These are phyloP conservation scores for Populus alba DNA, from an alignment of 345 rosid species.

Conservation along the genomic window DNA sequence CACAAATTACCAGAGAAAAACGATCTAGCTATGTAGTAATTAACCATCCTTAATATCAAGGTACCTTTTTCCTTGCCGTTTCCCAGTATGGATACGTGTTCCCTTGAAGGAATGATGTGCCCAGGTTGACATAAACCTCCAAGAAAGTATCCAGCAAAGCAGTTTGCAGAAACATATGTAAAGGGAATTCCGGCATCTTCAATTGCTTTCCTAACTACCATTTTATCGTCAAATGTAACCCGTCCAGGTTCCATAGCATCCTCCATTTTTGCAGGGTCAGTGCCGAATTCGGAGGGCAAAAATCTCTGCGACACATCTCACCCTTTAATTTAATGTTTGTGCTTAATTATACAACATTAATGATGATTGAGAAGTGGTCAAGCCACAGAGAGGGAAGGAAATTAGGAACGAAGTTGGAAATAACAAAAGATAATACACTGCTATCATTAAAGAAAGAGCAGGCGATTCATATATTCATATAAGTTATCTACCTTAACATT, in stretches of 20 bases:
- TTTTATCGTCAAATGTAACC: conserved; percentile 55
- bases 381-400: too few species aligned
- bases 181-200: conserved; percentile 47
- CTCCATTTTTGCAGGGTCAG: conserved; percentile 48
- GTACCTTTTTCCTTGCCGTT: conserved; percentile 45
- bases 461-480: not conserved
- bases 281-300: conserved; percentile 58
- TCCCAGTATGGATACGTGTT: conserved; percentile 41
- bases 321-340: too few species aligned
- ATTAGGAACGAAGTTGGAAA: not conserved
- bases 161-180: conserved; percentile 52
- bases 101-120: conserved; percentile 43
- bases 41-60: not conserved
- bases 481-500: conserved; percentile 55
- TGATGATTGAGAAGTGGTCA: too few species aligned
- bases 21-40: too few species aligned
- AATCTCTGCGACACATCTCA: conserved; percentile 37
- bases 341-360: too few species aligned
- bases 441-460: too few species aligned
- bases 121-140: conserved; percentile 60
- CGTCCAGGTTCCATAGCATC: conserved; percentile 56
- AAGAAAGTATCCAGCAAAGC: conserved; percentile 56
- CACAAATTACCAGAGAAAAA: not conserved
- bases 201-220: conserved; percentile 48
- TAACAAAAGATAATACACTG: not conserved